Percentiles rank a stretch among this genome's conserved stretches.
These are phyloP conservation scores for Epichloe sp. DNA, from an alignment of 2,329 filamentous ascomycete genomes.

Conservation along the genomic window DNA sequence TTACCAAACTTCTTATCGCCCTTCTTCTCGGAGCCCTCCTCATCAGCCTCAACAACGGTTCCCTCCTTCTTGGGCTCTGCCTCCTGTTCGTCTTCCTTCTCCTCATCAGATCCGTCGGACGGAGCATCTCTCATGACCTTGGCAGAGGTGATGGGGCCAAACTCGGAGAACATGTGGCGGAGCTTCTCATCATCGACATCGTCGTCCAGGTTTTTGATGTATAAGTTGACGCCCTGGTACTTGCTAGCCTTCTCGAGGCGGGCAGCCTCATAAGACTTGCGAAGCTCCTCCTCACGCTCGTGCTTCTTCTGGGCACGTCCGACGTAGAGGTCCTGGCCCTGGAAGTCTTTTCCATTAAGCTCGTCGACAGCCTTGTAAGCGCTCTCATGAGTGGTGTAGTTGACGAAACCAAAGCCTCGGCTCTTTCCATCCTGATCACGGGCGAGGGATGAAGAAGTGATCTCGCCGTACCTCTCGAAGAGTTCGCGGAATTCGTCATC, in stretches of 20 bases:
- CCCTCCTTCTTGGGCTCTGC: conserved; percentile 33
- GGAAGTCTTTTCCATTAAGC: conserved; percentile 84
- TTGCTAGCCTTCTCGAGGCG: conserved; percentile 97
- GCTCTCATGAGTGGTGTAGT: conserved; percentile 84
- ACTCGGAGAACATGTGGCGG: conserved; percentile 81
- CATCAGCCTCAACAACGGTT: conserved; percentile 31
- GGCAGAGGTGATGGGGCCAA: conserved; percentile 90
- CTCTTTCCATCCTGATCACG: conserved; percentile 84
- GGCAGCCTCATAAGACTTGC: conserved; percentile 96
- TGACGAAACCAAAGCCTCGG: conserved; percentile 92
- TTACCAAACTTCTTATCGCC: conserved; percentile 66
- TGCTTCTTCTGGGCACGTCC: conserved; percentile 99
- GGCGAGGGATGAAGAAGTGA: conserved; percentile 89
- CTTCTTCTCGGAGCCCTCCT: conserved; percentile 41
- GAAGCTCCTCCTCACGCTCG: conserved; percentile 97
- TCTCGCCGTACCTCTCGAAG: conserved; percentile 84
- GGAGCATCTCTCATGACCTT: conserved; percentile 94
- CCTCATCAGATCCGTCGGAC: conserved; percentile 40
- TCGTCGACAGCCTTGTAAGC: conserved; percentile 79
- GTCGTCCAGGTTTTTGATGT: conserved; percentile 98
- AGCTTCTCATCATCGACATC: conserved; percentile 97
- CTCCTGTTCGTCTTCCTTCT: conserved; percentile 42
- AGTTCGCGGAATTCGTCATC: conserved; percentile 92
- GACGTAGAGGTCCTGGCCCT: conserved; percentile 91
- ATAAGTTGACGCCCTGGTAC: conserved; percentile 98